Evolutionary conservation across 495 filamentous ascomycete species (phyloP), one percentile per base, ranked within the genome.

Genomic region (Lasiosphaeria hispida): DNA sequence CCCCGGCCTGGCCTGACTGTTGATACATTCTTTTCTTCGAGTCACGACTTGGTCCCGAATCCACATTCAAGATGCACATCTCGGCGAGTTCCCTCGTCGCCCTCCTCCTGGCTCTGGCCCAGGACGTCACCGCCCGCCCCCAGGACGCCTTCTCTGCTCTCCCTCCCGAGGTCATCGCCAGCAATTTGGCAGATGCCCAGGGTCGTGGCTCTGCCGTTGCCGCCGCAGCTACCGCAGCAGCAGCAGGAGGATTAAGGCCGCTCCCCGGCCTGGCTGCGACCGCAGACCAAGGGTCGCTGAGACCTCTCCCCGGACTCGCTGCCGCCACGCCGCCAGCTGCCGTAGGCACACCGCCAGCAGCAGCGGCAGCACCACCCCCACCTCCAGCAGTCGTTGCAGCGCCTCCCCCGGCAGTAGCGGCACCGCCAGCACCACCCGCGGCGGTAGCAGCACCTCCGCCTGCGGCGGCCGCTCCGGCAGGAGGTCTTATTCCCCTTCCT

Each of bases 61-160:
- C 39, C 39, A 68, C 54, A 40, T 38, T 38, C 23, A 71, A 52
- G 14, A 71, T 71, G 68, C 48, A 61, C 51, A 33, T 71, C 47
- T 59, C 66, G 10, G 60, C 65, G 0, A 47, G 58, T 40, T 45
- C 63, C 43, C 53, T 69, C 40, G 35, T 67, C 33, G 57, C 66
- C 3, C 41, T 59, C 48, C 57, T 71, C 30, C 52, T 71, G 55
- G 68, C 66, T 23, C 34, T 60, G 19, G 62, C 60, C 53, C 62
- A 57, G 53, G 62, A 67, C 14, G 63, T 51, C 50, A 38, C 42
- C 10, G 66, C 63, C 13, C 35, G 36, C 33, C 51, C 61, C 19
- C 59, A 65, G 13, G 54, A 19, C 11, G 40, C 18, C 51, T 23
- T 30, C 10, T 44, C 4, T 9, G 15, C 35, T 13, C 55, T 64